phyloP scores from a whole-genome alignment of 2,329 filamentous ascomycete genomes.

The Ophiosphaerella herpotricha region DNA sequence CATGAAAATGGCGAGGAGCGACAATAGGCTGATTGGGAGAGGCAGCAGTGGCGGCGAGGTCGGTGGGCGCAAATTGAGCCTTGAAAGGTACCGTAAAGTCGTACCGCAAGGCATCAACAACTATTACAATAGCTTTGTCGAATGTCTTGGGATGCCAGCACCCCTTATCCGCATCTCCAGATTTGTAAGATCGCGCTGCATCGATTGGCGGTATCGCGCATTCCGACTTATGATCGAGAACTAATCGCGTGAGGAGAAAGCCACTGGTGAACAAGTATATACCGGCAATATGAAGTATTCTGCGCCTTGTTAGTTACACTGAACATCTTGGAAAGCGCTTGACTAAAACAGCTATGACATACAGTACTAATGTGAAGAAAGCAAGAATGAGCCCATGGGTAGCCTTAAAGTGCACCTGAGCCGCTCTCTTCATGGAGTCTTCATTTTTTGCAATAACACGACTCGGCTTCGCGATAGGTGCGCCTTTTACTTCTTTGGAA shows the following conservation, averaged over 20 bases:
- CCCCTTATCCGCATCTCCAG: constrained; percentile 61
- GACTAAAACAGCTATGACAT: constrained; percentile 13
- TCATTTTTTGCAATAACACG: constrained; percentile 24
- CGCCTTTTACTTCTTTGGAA: neutral
- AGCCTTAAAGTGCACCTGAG: constrained; percentile 58
- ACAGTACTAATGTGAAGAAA: constrained; percentile 73
- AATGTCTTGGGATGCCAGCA: constrained; percentile 98
- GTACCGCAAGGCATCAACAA: constrained; percentile 93
- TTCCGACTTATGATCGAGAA: constrained; percentile 77
- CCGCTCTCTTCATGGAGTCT: constrained; percentile 45
- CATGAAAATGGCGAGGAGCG: constrained; percentile 71
- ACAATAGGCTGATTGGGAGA: constrained; percentile 14
- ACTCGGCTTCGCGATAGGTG: constrained; percentile 19
- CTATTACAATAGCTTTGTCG: constrained; percentile 84
- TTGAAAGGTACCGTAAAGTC: constrained; percentile 89
- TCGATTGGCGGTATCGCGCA: constrained; percentile 76
- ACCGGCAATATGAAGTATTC: constrained; percentile 74
- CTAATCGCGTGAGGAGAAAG: constrained; percentile 86
- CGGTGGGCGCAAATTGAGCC: constrained; percentile 54
- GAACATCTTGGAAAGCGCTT: neutral
- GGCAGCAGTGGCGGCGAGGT: constrained; percentile 20
- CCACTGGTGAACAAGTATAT: constrained; percentile 93
- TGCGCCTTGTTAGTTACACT: constrained; percentile 33
- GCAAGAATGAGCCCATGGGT: constrained; percentile 59
- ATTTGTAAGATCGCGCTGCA: constrained; percentile 36